phyloP scores from a whole-genome alignment of 306 rosid species.

The Rosa multiflora region DNA sequence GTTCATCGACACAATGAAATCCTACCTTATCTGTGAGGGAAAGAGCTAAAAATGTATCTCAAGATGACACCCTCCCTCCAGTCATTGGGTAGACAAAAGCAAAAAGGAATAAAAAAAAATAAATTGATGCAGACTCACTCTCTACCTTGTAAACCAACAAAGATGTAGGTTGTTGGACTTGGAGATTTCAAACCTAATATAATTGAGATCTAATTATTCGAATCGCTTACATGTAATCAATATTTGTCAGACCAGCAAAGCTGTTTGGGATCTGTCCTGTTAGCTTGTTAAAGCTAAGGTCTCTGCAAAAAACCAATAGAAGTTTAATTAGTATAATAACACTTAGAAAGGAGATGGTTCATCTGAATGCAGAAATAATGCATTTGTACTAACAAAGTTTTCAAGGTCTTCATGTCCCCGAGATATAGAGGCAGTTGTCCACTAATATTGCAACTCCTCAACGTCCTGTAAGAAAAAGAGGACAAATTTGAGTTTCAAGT shows the following conservation, averaged over 20 bases:
- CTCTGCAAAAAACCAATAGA: constrained; percentile 43
- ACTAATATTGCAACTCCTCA: constrained; percentile 63
- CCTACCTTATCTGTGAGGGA: too few species aligned
- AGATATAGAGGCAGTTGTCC: constrained; percentile 45
- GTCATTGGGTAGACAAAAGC: too few species aligned
- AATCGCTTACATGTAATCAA: constrained; percentile 46
- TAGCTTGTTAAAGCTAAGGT: constrained; percentile 73
- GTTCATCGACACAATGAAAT: too few species aligned
- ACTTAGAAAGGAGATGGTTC: neutral
- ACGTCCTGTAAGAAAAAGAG: constrained; percentile 38
- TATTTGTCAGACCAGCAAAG: constrained; percentile 19
- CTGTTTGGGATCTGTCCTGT: constrained; percentile 49
- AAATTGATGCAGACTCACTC: too few species aligned
- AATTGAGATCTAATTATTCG: too few species aligned
- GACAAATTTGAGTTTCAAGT: constrained; percentile 7
- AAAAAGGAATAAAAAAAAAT: too few species aligned
- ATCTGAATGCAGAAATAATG: neutral
- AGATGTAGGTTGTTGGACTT: too few species aligned
- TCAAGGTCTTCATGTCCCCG: constrained; percentile 17
- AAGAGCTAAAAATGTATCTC: too few species aligned
- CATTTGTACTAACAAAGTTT: constrained; percentile 42
- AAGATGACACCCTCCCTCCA: too few species aligned
- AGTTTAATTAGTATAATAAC: neutral
- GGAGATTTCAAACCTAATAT: too few species aligned
- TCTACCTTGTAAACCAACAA: too few species aligned